Evolutionary conservation across 2,329 filamentous ascomycete genomes (phyloP), one percentile per base, ranked within the genome.

Genomic region (Coniochaeta sp.): DNA sequence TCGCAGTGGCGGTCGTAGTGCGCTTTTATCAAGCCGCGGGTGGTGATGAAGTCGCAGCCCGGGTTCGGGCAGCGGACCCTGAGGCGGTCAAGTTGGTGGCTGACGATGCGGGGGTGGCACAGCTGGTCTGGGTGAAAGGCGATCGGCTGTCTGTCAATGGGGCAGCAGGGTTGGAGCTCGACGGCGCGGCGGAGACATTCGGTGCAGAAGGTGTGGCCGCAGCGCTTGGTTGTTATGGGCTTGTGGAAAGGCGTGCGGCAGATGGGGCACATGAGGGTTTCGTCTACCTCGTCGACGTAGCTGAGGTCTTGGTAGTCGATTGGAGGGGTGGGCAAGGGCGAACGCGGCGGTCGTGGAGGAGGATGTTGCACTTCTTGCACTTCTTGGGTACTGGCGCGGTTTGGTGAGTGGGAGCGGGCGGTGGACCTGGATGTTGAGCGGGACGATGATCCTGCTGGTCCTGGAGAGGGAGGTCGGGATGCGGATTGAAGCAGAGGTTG

Each of bases 141-240:
- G 28, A 78, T 64, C 1, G 74, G 72, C 16, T 76, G 76, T n/a
- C 85, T 78, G 69, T 87, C 85, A 60, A 87, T 79, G 2, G 85
- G 85, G 61, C 85, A 88, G 36, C 75, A 71, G 60, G 75, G 69
- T 58, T 74, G 77, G 36, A 75, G 68, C 58, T 72, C 70, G 58
- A 78, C 72, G 8, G 79, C 74, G 62, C 77, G 73, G 52, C 72
- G 66, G 28, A 88, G 74, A 67, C 86, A 89, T 4, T 75, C 75
- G 58, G 80, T 79, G 66, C 86, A 89, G 68, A 89, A 89, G 14
- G 84, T 85, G 69, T 89, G 86, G 61, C 86, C 82, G 71, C 86
- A 89, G 8, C 75, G 74, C 14, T 64, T 65, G 0, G 85, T 87
- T 47, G 85, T 85, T 55, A 85, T 76, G 0, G 86, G 85, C 16